Evolutionary conservation across 2,329 filamentous ascomycete species (phyloP).

Genomic region (Graphilbum fragrans): DNA sequence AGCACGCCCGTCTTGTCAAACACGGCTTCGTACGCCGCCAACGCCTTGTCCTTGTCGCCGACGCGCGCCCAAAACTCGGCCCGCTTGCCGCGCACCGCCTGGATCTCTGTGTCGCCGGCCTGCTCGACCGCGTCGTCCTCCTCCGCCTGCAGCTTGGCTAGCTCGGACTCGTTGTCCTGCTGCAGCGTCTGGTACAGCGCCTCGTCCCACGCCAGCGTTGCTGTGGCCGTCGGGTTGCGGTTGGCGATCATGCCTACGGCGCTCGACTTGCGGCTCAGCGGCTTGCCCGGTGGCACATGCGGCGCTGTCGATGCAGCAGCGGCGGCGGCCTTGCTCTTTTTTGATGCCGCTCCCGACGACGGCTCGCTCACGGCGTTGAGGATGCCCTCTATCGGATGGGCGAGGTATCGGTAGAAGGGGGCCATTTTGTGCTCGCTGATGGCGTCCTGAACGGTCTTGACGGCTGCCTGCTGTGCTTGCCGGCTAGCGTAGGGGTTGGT

Average conservation of each 20-base stretch:
- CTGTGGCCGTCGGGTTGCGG: conserved; percentile 49
- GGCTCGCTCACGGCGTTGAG: conserved; percentile 61
- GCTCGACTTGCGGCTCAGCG: conserved; percentile 56
- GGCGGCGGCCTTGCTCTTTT: conserved; percentile 1
- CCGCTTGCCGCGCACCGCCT: conserved; percentile 83
- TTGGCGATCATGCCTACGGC: conserved; percentile 64
- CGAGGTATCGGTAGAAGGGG: conserved; percentile 73
- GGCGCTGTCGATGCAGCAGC: conserved; percentile 6
- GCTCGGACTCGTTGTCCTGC: conserved; percentile 65
- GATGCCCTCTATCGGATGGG: conserved; percentile 70
- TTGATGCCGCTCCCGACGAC: conserved; percentile 15
- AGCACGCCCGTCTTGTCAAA: conserved; percentile 97
- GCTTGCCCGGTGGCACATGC: conserved; percentile 26
- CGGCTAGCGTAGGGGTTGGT: conserved; percentile 65
- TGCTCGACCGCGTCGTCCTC: conserved; percentile 92
- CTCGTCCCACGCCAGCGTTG: conserved; percentile 84
- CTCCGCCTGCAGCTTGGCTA: conserved; percentile 69
- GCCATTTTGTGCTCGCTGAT: conserved; percentile 80
- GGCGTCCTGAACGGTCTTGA: conserved; percentile 68
- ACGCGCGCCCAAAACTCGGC: conserved; percentile 94
- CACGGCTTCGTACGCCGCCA: conserved; percentile 81
- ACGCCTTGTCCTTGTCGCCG: conserved; percentile 95
- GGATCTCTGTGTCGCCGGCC: conserved; percentile 89
- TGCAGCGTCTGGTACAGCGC: conserved; percentile 66
- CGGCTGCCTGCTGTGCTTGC: conserved; percentile 54